These are phyloP conservation scores for Capniomyces stellatus DNA, from an alignment of 371 early-diverging fungal genomes.

Conservation along the genomic window DNA sequence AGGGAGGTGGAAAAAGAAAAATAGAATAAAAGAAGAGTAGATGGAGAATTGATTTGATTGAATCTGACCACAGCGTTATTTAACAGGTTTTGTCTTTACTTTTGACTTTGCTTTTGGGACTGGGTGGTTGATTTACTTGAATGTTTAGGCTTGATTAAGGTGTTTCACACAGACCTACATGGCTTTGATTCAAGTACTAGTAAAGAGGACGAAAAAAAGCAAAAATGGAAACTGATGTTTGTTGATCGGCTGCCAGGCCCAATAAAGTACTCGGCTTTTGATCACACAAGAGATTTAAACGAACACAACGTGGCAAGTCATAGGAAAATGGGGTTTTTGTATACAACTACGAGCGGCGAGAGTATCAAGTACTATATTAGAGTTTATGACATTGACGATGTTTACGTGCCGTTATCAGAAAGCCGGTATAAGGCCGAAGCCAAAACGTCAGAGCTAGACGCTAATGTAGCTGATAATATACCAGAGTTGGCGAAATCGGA, in stretches of 20 bases:
- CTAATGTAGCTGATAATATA: conserved; percentile 4
- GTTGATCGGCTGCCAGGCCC: conserved; percentile 21
- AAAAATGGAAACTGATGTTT: conserved; percentile 21
- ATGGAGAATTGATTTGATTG: no score
- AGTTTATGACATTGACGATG: conserved; percentile 17
- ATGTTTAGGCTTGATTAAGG: conserved; percentile 9
- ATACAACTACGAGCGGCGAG: conserved; percentile 13
- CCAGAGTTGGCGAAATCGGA: conserved; percentile 2
- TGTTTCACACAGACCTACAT: neutral
- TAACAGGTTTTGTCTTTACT: no score
- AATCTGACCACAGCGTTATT: no score
- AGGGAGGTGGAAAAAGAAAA: no score
- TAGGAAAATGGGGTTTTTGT: conserved; percentile 15
- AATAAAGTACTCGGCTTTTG: conserved; percentile 11
- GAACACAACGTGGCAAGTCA: conserved; percentile 8
- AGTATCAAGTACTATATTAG: conserved; percentile 12
- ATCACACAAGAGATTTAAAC: conserved; percentile 18
- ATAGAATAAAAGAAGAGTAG: no score
- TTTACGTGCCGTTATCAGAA: no score
- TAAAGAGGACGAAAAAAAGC: neutral
- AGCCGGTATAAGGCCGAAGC: no score
- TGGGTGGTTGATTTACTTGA: conserved; percentile 5
- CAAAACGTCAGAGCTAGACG: neutral
- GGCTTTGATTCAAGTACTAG: neutral
- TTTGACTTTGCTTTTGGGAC: neutral